Base-by-base conservation (phyloP, 148 eudicot species). In the Linanthus parryae region DNA sequence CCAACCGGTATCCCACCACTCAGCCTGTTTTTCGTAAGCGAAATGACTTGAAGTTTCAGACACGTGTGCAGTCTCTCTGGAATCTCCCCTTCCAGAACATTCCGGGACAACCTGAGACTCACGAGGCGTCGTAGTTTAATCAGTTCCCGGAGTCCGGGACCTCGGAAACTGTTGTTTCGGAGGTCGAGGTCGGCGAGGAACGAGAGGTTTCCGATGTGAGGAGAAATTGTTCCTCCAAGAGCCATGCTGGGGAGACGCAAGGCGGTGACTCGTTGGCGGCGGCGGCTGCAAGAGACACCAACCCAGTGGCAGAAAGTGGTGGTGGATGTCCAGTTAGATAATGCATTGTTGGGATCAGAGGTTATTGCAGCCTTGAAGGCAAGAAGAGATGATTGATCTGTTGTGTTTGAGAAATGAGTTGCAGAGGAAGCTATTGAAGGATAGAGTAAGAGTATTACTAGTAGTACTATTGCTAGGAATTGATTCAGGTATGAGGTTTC, bases 281-380 rank as follows among this genome's bases (percentile, higher is more conserved):
- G 9, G 2, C 9, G 16, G 19, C 16, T 41, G 20, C 19, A 41
- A 16, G 0, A 41, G 18, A 41, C 45, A 19, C 45, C 45, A 15
- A 15, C 19, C 45, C 45, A 41, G 16, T 14, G 16, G 16, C 45
- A 41, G 45, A 41, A 41, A 41, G 45, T 19, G 45, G 45, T 41
- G 20, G 8, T 41, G 7, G 45, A 16, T 15, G 16, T 16, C 45
- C 45, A 41, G 45, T 8, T 13, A 15, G 16, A 8, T 11, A 41
- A 22, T 2, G 45, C 7, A 0, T 22, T 9, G 5, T 15, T 15
- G 45, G 45, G 45, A 41, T 41, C 45, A 1, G 9, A 13, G 19
- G 45, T 41, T 14, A 41, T 10, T 19, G 19, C 7, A 9, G 45
- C 16, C 19, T 41, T 41, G 45, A 41, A 41, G 2, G 45, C 16